Evolutionary conservation across 108 stramenopile genomes (phyloP).

Genomic region (Heterococcus sp.): DNA sequence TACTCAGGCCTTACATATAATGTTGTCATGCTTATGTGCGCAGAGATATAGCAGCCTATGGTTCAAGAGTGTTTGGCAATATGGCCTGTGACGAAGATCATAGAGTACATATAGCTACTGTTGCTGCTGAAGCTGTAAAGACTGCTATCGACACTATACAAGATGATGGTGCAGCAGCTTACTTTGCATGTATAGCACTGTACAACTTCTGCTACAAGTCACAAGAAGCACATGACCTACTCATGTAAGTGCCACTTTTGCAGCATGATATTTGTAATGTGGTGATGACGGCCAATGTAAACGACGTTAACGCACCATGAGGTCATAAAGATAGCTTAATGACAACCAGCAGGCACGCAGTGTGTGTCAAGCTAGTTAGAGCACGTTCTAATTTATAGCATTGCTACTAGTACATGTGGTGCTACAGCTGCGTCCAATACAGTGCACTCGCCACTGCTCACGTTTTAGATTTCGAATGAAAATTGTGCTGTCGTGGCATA

Average conservation of each 20-base stretch:
- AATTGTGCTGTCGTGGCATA: no score
- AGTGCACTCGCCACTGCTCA: no score
- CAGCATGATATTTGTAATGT: no score
- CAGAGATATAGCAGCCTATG: neutral
- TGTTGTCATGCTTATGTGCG: neutral
- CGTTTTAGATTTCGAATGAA: no score
- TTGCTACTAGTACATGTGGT: no score
- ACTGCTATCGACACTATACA: neutral
- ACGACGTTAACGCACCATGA: no score
- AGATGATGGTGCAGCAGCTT: neutral
- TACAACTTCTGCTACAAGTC: neutral
- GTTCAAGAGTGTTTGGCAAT: neutral
- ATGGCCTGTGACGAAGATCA: neutral
- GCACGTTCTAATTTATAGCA: no score
- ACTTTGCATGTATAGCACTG: neutral
- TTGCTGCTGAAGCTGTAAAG: neutral
- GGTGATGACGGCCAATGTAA: no score
- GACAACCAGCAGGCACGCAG: no score
- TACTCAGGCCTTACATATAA: neutral
- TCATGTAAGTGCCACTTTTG: neutral
- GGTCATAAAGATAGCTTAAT: no score
- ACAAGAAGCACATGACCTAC: neutral
- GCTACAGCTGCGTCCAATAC: no score
- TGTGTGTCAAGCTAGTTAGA: no score
- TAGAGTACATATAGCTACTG: neutral